Base-by-base conservation (phyloP, 2,329 filamentous ascomycete species). In the Sporothrix brunneoviolacea region DNA sequence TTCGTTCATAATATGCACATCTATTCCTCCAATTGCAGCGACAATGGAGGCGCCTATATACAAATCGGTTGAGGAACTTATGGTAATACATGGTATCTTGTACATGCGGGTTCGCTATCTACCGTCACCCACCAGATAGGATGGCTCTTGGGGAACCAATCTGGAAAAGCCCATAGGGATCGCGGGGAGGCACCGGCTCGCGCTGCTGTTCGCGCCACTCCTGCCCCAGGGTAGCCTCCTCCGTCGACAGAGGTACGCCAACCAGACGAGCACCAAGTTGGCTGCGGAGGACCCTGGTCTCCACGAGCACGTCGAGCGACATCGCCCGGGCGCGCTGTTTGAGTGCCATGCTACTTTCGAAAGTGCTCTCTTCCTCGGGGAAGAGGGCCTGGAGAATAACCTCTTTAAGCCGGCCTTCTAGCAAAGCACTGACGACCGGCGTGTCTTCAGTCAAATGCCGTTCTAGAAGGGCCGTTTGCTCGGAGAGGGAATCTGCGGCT, bases 401-500 rank as follows among this genome's bases (percentile, higher is more conserved):
- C 2, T 47, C 43, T 22, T 48, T 53, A 28, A 56, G 46, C 3
- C 35, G 42, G 37, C 15, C 30, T 33, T 56, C 54, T 15, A 55
- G 44, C 10, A 51, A 33, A 9, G 21, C 21, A 18, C 32, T 36
- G 32, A 55, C 52, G 16, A 47, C 43, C 2, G 50, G 41, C 35
- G 46, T 50, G 22, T 58, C 56, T 4, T 50, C 52, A 19, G 13
- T 13, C 18, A 54, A 16, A 42, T 47, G 48, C 4, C 42, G 55
- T 28, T 54, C 51, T 8, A 57, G 41, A 19, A 50, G 40, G 10
- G 30, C 12, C 1, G 38, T 45, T 28, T 53, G 41, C 21, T 45
- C 28, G 12, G 32, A 18, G 13, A 42, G 37, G 1, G 46, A 27
- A 16, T 37, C 13, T 9, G 16, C 4, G 22, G 37, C 36, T 18